These are phyloP conservation scores for Fusarium chaquense DNA, from an alignment of 2,329 filamentous ascomycete genomes.

Conservation along the genomic window DNA sequence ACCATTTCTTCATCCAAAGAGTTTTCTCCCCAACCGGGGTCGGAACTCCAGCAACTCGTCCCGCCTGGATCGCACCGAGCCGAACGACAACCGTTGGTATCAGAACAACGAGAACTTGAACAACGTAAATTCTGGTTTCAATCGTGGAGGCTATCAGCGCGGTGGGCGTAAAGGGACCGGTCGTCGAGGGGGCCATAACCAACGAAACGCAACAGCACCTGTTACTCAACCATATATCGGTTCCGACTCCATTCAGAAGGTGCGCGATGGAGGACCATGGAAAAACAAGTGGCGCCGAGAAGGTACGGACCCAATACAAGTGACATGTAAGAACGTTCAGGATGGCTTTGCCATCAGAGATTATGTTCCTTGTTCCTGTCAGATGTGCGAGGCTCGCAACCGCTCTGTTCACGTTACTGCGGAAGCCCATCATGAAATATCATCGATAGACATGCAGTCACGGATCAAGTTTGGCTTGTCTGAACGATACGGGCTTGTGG, in stretches of 20 bases:
- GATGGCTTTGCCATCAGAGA: constrained; percentile 18
- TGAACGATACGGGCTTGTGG: constrained; percentile 49
- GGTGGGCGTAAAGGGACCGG: constrained; percentile 22
- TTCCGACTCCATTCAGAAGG: constrained; percentile 21
- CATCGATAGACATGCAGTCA: constrained; percentile 42
- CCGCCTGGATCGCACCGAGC: constrained; percentile 20
- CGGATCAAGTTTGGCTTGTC: constrained; percentile 50
- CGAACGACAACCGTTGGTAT: constrained; percentile 24
- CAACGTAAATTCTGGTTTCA: neutral
- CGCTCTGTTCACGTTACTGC: constrained; percentile 49
- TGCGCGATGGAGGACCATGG: constrained; percentile 32
- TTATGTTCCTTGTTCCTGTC: constrained; percentile 50
- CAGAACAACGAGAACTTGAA: constrained; percentile 26
- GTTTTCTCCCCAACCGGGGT: constrained; percentile 1
- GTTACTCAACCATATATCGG: constrained; percentile 14
- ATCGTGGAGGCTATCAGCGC: constrained; percentile 31
- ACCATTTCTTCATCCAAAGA: constrained; percentile 12
- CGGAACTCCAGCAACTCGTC: constrained; percentile 21
- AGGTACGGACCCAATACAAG: constrained; percentile 15
- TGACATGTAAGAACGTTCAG: constrained; percentile 44
- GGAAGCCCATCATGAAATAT: neutral
- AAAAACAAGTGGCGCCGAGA: constrained; percentile 38
- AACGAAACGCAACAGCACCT: constrained; percentile 40
- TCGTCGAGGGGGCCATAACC: constrained; percentile 36
- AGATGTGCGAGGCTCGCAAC: constrained; percentile 48